Evolutionary conservation across 805 yeast species (phyloP).

Genomic region (Zygotorulaspora florentina): DNA sequence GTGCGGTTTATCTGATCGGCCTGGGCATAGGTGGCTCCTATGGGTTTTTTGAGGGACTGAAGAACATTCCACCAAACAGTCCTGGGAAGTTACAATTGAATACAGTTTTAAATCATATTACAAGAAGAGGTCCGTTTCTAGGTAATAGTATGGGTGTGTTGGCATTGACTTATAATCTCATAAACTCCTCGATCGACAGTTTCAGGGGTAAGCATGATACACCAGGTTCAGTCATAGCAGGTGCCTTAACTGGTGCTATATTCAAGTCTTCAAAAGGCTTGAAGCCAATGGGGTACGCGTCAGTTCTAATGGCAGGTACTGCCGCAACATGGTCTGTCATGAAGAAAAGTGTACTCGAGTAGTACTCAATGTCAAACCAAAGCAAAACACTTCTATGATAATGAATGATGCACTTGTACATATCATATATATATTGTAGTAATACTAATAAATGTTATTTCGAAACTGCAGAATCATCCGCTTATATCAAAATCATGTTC

Average conservation of each 20-base stretch:
- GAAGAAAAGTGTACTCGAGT: conserved; percentile 41
- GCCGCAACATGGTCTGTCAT: conserved; percentile 92
- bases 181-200: conserved; percentile 74
- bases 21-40: conserved; percentile 85
- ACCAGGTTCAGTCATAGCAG: conserved; percentile 77
- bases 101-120: conserved; percentile 85
- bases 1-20: conserved; percentile 84
- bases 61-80: conserved; percentile 67
- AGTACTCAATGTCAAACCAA: conserved; percentile 1
- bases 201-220: conserved; percentile 88
- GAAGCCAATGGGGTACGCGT: conserved; percentile 82
- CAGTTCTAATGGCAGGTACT: conserved; percentile 80
- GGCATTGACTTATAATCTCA: conserved; percentile 81
- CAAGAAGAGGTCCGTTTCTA: conserved; percentile 92
- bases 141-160: conserved; percentile 95
- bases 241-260: conserved; percentile 88
- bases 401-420: conserved; percentile 25
- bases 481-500: background rate
- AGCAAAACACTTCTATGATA: conserved; percentile 2
- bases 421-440: conserved; percentile 10
- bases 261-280: conserved; percentile 82
- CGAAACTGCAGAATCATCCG: background rate
- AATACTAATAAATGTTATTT: background rate
- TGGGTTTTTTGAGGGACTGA: conserved; percentile 84
- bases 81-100: conserved; percentile 81